Base-by-base conservation (phyloP, 148 eudicot species). In the Polygonum maritimum region DNA sequence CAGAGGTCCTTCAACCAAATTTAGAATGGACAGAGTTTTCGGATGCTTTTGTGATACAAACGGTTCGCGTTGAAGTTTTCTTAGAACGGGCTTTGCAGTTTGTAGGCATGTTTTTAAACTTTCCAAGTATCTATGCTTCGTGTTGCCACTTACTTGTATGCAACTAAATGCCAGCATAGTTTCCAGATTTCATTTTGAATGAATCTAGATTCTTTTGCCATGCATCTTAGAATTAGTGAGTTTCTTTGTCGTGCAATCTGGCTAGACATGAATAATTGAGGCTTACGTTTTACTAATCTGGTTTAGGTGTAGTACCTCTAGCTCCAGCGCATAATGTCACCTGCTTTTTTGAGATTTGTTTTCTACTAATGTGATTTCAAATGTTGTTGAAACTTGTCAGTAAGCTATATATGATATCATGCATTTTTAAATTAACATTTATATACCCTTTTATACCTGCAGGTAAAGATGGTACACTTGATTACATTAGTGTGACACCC, bases 401-500 rank as follows among this genome's bases (percentile, higher is more conserved):
- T 60, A 60, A 26, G 16, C 36, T 60, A 31, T n/a, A n/a, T n/a
- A n/a, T 60, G 11, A 5, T 60, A 26, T 60, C 36, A 36, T 38
- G 44, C 38, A 33, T 7, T 67, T 67, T 15, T 35, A 67, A 67
- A 67, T 38, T 67, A n/a, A 44, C 71, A 65, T 9, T 36, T 19
- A 14, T 57, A 21, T 65, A n/a, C 18, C 55, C 31, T 47, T 71
- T 38, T 48, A 77, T 88, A 38, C 38, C 19, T 88, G 83, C 73
- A 91, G 98, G 92, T 75, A 82, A 85, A 84, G 84, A 82, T 35
- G 87, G 84, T 70, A 79, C 80, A 5, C 90, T 92, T 82, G 96
- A 92, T 84, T 94, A 90, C 75, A 84, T 94, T 76, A 94, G 98
- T 81, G 93, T 91, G 78, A 94, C 98, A 71, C 98, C 98, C 69